These are phyloP conservation scores for Myrica gale DNA, from an alignment of 306 rosid genomes.

Conservation along the genomic window DNA sequence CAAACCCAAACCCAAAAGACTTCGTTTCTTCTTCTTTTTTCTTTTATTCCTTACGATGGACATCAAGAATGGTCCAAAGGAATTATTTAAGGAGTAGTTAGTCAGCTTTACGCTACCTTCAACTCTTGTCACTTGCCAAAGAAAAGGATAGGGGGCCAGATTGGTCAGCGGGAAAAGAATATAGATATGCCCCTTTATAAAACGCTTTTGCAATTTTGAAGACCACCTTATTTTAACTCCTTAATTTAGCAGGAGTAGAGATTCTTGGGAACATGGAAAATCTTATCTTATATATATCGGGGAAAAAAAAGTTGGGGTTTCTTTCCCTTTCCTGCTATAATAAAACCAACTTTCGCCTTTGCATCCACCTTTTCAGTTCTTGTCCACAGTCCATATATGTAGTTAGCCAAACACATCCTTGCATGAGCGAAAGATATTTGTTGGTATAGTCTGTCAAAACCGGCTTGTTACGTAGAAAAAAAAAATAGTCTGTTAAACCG, in stretches of 20 bases:
- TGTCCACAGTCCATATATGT: not conserved
- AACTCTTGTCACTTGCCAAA: not conserved
- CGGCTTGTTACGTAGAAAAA: too few species aligned
- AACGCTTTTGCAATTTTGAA: conserved; percentile 1
- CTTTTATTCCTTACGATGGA: too few species aligned
- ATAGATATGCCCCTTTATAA: not conserved
- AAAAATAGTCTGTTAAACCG: not conserved
- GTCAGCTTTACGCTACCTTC: too few species aligned
- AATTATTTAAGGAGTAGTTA: too few species aligned
- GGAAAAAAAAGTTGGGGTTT: conserved; percentile 6
- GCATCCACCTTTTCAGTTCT: conserved; percentile 3
- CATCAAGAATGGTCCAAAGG: too few species aligned
- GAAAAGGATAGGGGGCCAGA: not conserved
- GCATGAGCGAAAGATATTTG: not conserved
- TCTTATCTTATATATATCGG: conserved; percentile 4
- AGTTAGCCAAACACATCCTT: not conserved
- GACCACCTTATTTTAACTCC: conserved; percentile 19
- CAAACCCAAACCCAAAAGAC: too few species aligned
- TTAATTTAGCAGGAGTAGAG: conserved; percentile 12
- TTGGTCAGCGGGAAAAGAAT: not conserved
- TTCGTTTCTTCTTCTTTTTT: too few species aligned
- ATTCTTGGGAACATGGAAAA: conserved; percentile 15
- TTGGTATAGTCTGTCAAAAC: not conserved
- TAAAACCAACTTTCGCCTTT: conserved; percentile 9
- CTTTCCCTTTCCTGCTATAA: conserved; percentile 4